Conservation (phyloP, 2,329 filamentous ascomycete species). For the Hymenoscyphus fraxineus region DNA sequence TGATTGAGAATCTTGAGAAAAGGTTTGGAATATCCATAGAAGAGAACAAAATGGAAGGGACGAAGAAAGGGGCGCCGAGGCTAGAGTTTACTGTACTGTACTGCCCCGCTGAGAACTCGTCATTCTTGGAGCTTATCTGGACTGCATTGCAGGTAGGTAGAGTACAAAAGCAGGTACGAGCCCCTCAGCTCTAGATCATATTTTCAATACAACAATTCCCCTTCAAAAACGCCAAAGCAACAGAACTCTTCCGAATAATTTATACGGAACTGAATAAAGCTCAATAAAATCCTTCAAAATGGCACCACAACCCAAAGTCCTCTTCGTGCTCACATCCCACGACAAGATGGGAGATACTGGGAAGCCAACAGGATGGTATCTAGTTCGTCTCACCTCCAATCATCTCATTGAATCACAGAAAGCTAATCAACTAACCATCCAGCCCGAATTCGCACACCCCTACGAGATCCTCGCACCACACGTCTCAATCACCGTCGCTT, state of each 20-base stretch:
- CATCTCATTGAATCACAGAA: neutral
- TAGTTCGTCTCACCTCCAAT: constrained; percentile 36
- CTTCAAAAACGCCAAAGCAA: neutral
- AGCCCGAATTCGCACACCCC: constrained; percentile 48
- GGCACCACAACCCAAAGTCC: constrained; percentile 41
- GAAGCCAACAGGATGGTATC: constrained; percentile 51
- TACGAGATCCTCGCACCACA: constrained; percentile 40
- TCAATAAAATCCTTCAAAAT: constrained; percentile 4
- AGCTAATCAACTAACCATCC: constrained; percentile 17
- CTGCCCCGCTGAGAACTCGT: too few relatives aligned
- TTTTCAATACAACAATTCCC: neutral
- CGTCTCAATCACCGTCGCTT: constrained; percentile 40
- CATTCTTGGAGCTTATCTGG: too few relatives aligned
- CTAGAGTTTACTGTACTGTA: too few relatives aligned
- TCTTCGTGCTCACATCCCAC: constrained; percentile 49
- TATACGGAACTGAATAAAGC: neutral
- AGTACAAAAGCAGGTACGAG: neutral
- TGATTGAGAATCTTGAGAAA: too few relatives aligned
- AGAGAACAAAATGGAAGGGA: too few relatives aligned
- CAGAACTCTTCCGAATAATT: neutral
- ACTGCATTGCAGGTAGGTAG: too few relatives aligned
- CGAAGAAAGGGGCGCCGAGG: too few relatives aligned
- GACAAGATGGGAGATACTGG: constrained; percentile 28
- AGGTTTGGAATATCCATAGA: too few relatives aligned
- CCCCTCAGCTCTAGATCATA: neutral